phyloP scores from a whole-genome alignment of 2,329 filamentous ascomycete genomes.

The Orbilia blumenaviensis region DNA sequence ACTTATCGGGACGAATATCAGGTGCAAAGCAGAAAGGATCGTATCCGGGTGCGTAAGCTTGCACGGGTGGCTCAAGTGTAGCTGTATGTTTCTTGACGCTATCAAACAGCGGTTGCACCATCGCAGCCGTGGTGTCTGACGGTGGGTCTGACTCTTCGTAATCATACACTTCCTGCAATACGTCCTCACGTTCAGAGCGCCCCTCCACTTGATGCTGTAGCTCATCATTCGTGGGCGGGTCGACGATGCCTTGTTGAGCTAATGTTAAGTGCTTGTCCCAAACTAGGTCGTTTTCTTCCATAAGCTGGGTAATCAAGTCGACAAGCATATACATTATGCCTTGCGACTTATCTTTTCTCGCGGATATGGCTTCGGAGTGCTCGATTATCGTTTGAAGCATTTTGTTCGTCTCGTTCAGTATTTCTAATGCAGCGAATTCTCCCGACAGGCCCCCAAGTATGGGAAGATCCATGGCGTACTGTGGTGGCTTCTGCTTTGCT shows the following conservation, averaged over 20 bases:
- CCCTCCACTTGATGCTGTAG: too few species aligned
- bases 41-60: not conserved
- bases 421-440: not conserved
- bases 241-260: too few species aligned
- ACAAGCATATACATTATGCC: not conserved
- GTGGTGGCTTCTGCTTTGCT: not conserved
- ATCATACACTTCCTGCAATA: not conserved
- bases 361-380: not conserved
- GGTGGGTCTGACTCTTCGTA: not conserved
- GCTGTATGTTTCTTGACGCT: not conserved
- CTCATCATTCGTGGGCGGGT: too few species aligned
- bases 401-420: not conserved
- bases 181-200: not conserved
- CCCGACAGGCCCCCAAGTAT: not conserved
- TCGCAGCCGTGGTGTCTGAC: not conserved
- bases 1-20: not conserved
- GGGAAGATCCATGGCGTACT: not conserved
- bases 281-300: too few species aligned
- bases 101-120: not conserved
- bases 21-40: slow-evolving; percentile 16
- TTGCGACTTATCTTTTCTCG: not conserved
- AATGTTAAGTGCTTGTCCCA: too few species aligned
- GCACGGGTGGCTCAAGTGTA: not conserved
- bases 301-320: too few species aligned
- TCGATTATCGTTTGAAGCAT: not conserved